Percentiles rank a stretch among this genome's conserved stretches.
Conservation (phyloP, 164 flowering plant species). For the Umbilicus rupestris region DNA sequence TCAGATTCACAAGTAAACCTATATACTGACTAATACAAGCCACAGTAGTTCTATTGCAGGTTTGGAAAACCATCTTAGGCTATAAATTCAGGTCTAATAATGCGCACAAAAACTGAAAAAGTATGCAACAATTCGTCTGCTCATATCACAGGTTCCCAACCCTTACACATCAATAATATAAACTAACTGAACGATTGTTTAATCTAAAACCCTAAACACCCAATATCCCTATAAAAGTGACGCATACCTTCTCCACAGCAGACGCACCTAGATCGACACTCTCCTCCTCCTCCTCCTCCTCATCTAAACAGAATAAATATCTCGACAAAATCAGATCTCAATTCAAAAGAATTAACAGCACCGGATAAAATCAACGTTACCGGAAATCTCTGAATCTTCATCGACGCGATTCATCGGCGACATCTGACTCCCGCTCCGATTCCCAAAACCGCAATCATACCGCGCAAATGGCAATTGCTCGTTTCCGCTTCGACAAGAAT, state of each 20-base stretch:
- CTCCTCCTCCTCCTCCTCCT: neutral
- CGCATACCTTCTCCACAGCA: neutral
- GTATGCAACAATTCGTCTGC: too few relatives aligned
- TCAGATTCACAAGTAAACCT: neutral
- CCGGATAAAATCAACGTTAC: neutral
- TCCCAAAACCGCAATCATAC: neutral
- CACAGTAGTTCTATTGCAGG: neutral
- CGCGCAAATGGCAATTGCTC: neutral
- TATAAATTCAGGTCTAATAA: too few relatives aligned
- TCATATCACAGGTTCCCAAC: too few relatives aligned
- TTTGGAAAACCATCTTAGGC: too few relatives aligned
- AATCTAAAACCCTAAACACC: too few relatives aligned
- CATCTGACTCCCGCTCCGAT: neutral
- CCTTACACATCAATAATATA: too few relatives aligned
- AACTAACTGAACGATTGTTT: too few relatives aligned
- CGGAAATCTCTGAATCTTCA: constrained; percentile 2
- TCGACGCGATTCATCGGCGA: neutral
- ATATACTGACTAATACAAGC: neutral
- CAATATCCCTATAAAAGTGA: neutral
- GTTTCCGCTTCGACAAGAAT: neutral
- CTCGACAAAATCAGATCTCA: neutral
- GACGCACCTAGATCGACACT: neutral
- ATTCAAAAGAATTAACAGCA: neutral
- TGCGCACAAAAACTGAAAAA: too few relatives aligned
- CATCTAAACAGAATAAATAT: neutral